Evolutionary conservation across 495 filamentous ascomycete species (phyloP).

Genomic region (Thozetella sp.): DNA sequence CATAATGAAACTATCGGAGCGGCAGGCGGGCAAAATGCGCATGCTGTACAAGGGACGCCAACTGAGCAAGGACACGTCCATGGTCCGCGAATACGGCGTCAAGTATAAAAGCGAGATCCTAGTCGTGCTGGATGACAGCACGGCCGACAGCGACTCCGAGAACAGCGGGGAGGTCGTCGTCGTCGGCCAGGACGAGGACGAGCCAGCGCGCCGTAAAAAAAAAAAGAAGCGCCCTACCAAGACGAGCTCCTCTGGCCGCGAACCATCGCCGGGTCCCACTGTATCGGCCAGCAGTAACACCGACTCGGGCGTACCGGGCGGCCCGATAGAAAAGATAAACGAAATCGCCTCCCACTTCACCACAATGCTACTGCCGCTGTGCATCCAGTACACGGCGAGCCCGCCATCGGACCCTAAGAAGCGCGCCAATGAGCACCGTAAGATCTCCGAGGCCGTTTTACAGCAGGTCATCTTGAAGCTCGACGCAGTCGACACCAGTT

Average conservation of each 20-base stretch:
- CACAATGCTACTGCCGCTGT: slow-evolving; percentile 66
- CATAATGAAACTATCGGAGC: slow-evolving; percentile 60
- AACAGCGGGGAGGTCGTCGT: slow-evolving; percentile 51
- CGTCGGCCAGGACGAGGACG: slow-evolving; percentile 21
- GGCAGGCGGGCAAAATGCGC: slow-evolving; percentile 58
- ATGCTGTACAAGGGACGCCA: slow-evolving; percentile 83
- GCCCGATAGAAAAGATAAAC: slow-evolving; percentile 71
- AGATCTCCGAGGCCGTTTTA: slow-evolving; percentile 81
- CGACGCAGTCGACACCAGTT: slow-evolving; percentile 78
- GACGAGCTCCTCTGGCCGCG: slow-evolving; percentile 12
- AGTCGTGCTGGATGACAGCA: slow-evolving; percentile 52
- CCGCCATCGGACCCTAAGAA: slow-evolving; percentile 74
- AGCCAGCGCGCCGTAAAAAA: slow-evolving; percentile 12
- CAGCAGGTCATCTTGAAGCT: slow-evolving; percentile 82
- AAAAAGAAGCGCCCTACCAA: slow-evolving; percentile 20
- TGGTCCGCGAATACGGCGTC: slow-evolving; percentile 72
- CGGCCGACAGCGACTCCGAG: slow-evolving; percentile 49
- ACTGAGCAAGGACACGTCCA: slow-evolving; percentile 66
- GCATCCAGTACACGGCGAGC: slow-evolving; percentile 59
- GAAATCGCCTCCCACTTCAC: slow-evolving; percentile 68
- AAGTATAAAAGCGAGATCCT: slow-evolving; percentile 78
- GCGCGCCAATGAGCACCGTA: slow-evolving; percentile 76
- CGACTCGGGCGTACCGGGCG: slow-evolving; percentile 31
- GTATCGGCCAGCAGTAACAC: slow-evolving; percentile 8
- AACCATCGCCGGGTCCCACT: slow-evolving; percentile 3